Evolutionary conservation across 2,329 filamentous ascomycete species (phyloP).

Genomic region (Helicocarpus griseus): DNA sequence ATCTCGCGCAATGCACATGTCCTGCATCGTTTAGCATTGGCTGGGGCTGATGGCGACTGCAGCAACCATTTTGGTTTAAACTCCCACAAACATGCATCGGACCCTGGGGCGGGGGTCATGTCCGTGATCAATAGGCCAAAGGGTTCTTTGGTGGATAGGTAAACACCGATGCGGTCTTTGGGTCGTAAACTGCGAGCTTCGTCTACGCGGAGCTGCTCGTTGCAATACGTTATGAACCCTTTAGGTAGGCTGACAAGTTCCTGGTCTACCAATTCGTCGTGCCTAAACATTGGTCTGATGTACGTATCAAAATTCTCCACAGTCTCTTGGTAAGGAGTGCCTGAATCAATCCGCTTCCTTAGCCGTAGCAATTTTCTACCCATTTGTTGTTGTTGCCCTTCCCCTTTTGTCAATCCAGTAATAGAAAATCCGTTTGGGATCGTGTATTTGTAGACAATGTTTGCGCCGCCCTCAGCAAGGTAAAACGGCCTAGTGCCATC

Average conservation of each 20-base stretch:
- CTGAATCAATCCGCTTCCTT: slow-evolving; percentile 47
- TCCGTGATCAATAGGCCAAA: slow-evolving; percentile 64
- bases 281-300: slow-evolving; percentile 47
- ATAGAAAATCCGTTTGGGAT: slow-evolving; percentile 21
- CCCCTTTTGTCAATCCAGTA: slow-evolving; percentile 19
- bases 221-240: slow-evolving; percentile 40
- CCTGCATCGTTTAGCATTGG: slow-evolving; percentile 55
- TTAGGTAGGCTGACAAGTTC: slow-evolving; percentile 42
- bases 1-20: slow-evolving; percentile 57
- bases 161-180: slow-evolving; percentile 41
- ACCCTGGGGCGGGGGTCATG: slow-evolving; percentile 46
- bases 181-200: slow-evolving; percentile 37
- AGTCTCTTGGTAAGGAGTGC: slow-evolving; percentile 42
- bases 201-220: slow-evolving; percentile 43
- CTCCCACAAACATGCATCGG: slow-evolving; percentile 45
- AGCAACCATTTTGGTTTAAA: slow-evolving; percentile 81
- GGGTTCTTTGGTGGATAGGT: slow-evolving; percentile 45
- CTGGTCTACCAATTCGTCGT: slow-evolving; percentile 47
- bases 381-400: slow-evolving; percentile 11
- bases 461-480: slow-evolving; percentile 63
- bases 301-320: slow-evolving; percentile 27
- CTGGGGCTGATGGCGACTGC: slow-evolving; percentile 64
- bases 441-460: slow-evolving; percentile 59
- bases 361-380: slow-evolving; percentile 50
- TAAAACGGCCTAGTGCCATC: slow-evolving; percentile 32